A percentile compares a stretch with the other conserved stretches of the same genome.
Conservation (phyloP, 768 basidiomycete species). For the Calvatia gigantea region DNA sequence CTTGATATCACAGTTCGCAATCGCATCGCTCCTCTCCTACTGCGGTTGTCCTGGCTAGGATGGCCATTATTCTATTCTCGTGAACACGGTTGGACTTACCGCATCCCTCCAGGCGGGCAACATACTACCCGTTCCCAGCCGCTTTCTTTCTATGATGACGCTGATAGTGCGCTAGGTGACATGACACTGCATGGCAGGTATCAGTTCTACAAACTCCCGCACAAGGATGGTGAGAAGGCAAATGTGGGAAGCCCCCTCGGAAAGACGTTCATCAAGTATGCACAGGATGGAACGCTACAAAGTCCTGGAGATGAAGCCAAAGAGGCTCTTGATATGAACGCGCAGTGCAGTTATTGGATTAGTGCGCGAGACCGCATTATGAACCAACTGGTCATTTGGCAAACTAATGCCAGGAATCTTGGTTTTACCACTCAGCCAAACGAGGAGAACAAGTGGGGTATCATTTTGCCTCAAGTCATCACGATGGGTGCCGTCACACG, state of each 20-base stretch:
- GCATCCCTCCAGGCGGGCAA: constrained; percentile 52
- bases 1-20: constrained; percentile 85
- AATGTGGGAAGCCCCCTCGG: constrained; percentile 93
- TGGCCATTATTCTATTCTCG: constrained; percentile 84
- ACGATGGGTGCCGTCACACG: constrained; percentile 99
- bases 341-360: constrained; percentile 97
- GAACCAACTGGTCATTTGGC: constrained; percentile 93
- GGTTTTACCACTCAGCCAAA: constrained; percentile 36
- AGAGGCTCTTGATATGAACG: constrained; percentile 87
- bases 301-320: constrained; percentile 79
- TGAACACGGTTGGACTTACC: constrained; percentile 89
- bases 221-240: constrained; percentile 91
- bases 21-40: constrained; percentile 77
- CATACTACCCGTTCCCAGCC: constrained; percentile 44
- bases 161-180: constrained; percentile 57
- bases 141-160: constrained; percentile 58
- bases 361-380: constrained; percentile 87
- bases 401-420: constrained; percentile 46
- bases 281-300: constrained; percentile 81
- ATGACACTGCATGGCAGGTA: constrained; percentile 44
- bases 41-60: constrained; percentile 84
- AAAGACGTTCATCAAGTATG: constrained; percentile 86
- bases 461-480: constrained; percentile 94
- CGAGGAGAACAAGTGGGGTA: constrained; percentile 61
- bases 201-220: constrained; percentile 88